Percentiles rank a stretch among this genome's conserved stretches.
These are phyloP conservation scores for Allium cepa DNA, from an alignment of 106 monocot genomes.

Conservation along the genomic window DNA sequence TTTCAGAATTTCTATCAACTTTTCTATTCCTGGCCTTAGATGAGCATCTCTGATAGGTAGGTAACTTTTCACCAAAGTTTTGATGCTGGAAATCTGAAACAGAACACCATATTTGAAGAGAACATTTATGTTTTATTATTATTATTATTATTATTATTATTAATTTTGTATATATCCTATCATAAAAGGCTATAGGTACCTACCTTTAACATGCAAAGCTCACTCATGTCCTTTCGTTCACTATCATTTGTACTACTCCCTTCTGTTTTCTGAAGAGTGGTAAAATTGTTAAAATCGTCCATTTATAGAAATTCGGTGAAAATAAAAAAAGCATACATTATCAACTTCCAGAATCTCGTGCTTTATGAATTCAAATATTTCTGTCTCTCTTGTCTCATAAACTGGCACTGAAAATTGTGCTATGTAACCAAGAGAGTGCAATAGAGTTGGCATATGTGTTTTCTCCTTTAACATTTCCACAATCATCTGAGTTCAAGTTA, in stretches of 20 bases:
- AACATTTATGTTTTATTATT: not conserved
- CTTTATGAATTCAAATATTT: conserved; percentile 68
- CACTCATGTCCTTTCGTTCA: conserved; percentile 64
- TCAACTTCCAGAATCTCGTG: conserved; percentile 62
- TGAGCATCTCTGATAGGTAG: conserved; percentile 81
- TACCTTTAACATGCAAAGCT: conserved; percentile 85
- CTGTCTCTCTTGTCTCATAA: conserved; percentile 92
- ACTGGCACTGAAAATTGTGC: conserved; percentile 94
- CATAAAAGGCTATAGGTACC: not conserved
- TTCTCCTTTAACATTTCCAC: conserved; percentile 84
- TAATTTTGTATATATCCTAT: not conserved
- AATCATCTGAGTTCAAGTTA: conserved; percentile 57
- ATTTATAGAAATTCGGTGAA: not conserved
- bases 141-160: too few relatives aligned
- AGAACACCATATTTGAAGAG: conserved; percentile 3
- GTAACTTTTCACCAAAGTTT: conserved; percentile 96
- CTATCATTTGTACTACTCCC: conserved; percentile 15
- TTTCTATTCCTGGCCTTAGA: conserved; percentile 72
- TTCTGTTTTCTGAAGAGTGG: conserved; percentile 28
- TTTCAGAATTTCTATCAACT: conserved; percentile 59
- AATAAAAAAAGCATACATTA: conserved; percentile 39
- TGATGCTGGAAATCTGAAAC: conserved; percentile 73
- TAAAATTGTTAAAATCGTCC: conserved; percentile 3
- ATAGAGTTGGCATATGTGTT: conserved; percentile 80
- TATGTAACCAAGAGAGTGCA: conserved; percentile 94